A percentile compares a stretch with the other conserved stretches of the same genome.
Evolutionary conservation across 1,284 basidiomycete genomes (phyloP).

Genomic region (Ustilago nuda): DNA sequence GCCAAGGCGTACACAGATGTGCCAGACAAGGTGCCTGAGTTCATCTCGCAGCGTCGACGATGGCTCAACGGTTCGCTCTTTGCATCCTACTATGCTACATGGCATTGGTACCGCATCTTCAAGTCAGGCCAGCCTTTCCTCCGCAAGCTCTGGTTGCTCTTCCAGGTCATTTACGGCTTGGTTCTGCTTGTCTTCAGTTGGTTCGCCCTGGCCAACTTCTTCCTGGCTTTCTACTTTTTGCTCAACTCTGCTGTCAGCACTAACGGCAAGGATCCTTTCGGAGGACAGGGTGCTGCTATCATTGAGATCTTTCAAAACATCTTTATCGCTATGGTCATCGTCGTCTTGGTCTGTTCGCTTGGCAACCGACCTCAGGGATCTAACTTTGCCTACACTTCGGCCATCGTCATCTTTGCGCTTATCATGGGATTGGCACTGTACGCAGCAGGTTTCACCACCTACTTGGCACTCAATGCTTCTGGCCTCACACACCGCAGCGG

Average conservation of each 20-base stretch:
- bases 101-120: conserved; percentile 65
- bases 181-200: conserved; percentile 64
- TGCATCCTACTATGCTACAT: conserved; percentile 60
- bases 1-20: conserved; percentile 67
- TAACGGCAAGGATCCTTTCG: conserved; percentile 40
- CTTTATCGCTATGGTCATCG: conserved; percentile 67
- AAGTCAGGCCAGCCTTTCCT: conserved; percentile 58
- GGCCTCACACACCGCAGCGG: conserved; percentile 29
- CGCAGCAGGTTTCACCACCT: conserved; percentile 61
- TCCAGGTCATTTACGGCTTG: conserved; percentile 66
- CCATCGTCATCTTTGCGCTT: conserved; percentile 63
- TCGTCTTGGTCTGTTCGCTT: conserved; percentile 65
- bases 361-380: conserved; percentile 67
- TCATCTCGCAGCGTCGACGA: conserved; percentile 65
- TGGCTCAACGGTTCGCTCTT: conserved; percentile 68
- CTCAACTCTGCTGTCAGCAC: conserved; percentile 51
- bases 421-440: conserved; percentile 59
- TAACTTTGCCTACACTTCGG: conserved; percentile 60
- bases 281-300: conserved; percentile 55
- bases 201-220: conserved; percentile 63
- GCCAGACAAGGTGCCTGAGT: conserved; percentile 62
- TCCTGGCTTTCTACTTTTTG: conserved; percentile 61
- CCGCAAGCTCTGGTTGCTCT: conserved; percentile 60
- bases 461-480: conserved; percentile 51
- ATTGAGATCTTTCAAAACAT: conserved; percentile 62